Conservation (phyloP, 257 asterid species). For the Striga asiatica region DNA sequence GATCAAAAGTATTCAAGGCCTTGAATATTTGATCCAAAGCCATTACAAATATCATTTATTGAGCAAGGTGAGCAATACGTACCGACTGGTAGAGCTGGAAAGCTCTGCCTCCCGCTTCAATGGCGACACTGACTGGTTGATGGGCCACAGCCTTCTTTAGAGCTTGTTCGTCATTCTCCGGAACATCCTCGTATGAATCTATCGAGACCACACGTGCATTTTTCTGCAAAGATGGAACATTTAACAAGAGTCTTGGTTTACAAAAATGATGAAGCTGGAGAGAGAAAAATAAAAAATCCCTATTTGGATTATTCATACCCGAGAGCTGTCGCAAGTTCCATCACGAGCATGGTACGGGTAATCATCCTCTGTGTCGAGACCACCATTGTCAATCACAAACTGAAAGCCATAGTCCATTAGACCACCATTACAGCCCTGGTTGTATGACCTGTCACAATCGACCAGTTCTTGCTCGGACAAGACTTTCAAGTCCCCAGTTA, state of each 20-base stretch:
- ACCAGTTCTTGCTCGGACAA: slow-evolving; percentile 87
- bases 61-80: too few relatives aligned
- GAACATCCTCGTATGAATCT: slow-evolving; percentile 76
- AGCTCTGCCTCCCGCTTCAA: slow-evolving; percentile 93
- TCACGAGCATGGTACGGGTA: slow-evolving; percentile 66
- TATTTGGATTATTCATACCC: slow-evolving; percentile 29
- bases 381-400: slow-evolving; percentile 66
- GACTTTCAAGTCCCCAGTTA: slow-evolving; percentile 40
- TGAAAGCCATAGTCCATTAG: slow-evolving; percentile 75
- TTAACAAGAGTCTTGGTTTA: background rate
- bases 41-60: background rate
- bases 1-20: background rate
- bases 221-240: slow-evolving; percentile 28
- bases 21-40: background rate
- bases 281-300: background rate
- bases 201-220: slow-evolving; percentile 70
- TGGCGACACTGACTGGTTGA: slow-evolving; percentile 81
- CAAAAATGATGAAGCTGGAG: too few relatives aligned
- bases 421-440: slow-evolving; percentile 90
- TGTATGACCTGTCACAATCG: slow-evolving; percentile 53
- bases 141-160: slow-evolving; percentile 66
- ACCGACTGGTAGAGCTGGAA: slow-evolving; percentile 86
- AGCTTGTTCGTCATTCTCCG: slow-evolving; percentile 50
- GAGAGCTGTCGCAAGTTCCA: slow-evolving; percentile 41
- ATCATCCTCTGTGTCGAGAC: slow-evolving; percentile 67